Evolutionary conservation across 2,329 filamentous ascomycete genomes (phyloP).

Genomic region (Xylaria sp.): DNA sequence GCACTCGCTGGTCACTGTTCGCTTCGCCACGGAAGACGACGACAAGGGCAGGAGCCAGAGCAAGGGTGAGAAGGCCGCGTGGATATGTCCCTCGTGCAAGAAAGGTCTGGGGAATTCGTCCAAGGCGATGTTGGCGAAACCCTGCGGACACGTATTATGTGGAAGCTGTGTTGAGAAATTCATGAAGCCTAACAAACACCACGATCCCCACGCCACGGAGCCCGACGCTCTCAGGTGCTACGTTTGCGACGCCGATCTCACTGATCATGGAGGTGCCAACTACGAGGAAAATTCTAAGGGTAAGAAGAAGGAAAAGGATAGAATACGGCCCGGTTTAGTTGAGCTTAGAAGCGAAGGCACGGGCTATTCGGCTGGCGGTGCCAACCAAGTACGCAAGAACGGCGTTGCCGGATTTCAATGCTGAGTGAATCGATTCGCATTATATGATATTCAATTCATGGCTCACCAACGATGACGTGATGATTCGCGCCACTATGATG

Average conservation of each 20-base stretch:
- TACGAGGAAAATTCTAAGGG: slow-evolving; percentile 50
- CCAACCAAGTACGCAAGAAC: slow-evolving; percentile 79
- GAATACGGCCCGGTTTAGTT: slow-evolving; percentile 77
- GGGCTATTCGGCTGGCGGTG: slow-evolving; percentile 89
- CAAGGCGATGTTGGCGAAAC: slow-evolving; percentile 83
- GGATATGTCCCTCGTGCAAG: slow-evolving; percentile 85
- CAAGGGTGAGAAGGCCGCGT: slow-evolving; percentile 43
- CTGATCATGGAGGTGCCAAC: slow-evolving; percentile 40
- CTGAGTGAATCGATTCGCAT: slow-evolving; percentile 53
- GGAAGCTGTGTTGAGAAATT: slow-evolving; percentile 86
- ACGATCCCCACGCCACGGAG: slow-evolving; percentile 63
- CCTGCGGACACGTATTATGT: slow-evolving; percentile 93
- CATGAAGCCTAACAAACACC: slow-evolving; percentile 68
- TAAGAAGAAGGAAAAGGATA: slow-evolving; percentile 63
- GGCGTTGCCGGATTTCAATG: slow-evolving; percentile 83
- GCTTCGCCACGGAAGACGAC: slow-evolving; percentile 78
- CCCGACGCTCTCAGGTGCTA: slow-evolving; percentile 74
- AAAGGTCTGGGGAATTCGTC: slow-evolving; percentile 85
- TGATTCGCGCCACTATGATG: neutral
- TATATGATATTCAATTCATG: slow-evolving; percentile 4
- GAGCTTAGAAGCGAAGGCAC: slow-evolving; percentile 88
- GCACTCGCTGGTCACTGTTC: slow-evolving; percentile 78
- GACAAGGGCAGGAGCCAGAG: slow-evolving; percentile 55
- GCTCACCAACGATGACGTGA: neutral
- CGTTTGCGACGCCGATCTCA: slow-evolving; percentile 86